phyloP scores from a whole-genome alignment of 1,284 basidiomycete genomes.

The Papiliotrema fonsecae region DNA sequence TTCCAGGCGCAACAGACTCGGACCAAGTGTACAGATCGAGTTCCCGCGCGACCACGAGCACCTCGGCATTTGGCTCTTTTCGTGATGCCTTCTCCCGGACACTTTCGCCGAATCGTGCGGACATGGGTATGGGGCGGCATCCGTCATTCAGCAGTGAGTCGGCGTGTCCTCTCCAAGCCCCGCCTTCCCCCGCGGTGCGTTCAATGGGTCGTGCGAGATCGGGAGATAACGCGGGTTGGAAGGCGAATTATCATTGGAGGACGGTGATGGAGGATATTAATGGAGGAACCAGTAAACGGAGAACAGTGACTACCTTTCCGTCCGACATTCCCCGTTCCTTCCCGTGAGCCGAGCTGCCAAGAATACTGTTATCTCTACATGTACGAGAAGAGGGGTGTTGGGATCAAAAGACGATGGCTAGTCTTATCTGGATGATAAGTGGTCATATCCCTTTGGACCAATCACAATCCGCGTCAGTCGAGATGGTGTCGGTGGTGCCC shows the following conservation, averaged over 20 bases:
- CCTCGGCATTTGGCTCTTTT: constrained; percentile 5
- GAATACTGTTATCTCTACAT: too few relatives aligned
- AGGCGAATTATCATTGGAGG: too few relatives aligned
- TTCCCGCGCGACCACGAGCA: neutral
- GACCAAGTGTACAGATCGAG: neutral
- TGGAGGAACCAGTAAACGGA: too few relatives aligned
- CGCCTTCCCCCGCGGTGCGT: too few relatives aligned
- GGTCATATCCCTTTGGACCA: too few relatives aligned
- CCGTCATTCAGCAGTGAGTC: constrained; percentile 5
- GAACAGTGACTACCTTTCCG: too few relatives aligned
- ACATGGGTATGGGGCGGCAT: neutral
- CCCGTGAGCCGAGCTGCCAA: too few relatives aligned
- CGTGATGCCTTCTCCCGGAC: constrained; percentile 5
- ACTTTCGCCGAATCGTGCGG: constrained; percentile 5
- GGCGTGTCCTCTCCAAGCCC: neutral
- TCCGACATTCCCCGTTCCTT: too few relatives aligned
- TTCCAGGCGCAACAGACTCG: neutral
- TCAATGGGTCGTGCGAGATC: neutral
- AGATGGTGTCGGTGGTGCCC: too few relatives aligned
- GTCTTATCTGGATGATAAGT: neutral
- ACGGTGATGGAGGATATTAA: too few relatives aligned
- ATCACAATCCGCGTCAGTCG: neutral
- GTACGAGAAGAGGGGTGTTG: too few relatives aligned
- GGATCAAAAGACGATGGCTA: neutral
- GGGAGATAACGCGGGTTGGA: too few relatives aligned